Evolutionary conservation across 108 stramenopile genomes (phyloP), one percentile per base, ranked within the genome.

Genomic region (Parmales sp.): DNA sequence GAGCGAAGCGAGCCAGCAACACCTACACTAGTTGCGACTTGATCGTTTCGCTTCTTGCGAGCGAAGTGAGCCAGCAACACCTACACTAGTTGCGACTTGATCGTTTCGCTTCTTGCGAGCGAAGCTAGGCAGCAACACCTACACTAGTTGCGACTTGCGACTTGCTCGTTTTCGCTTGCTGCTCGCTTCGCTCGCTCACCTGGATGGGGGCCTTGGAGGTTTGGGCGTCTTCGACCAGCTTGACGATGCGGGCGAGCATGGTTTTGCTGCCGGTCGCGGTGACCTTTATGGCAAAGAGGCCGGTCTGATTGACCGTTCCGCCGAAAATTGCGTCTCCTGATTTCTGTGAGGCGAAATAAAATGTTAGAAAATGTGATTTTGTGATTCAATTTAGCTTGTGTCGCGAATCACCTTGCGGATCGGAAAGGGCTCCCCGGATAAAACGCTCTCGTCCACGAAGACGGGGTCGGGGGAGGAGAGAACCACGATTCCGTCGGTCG

Each of bases 171-270:
- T n/a, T n/a, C n/a, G n/a, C n/a, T n/a, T n/a, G n/a, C n/a, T n/a
- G n/a, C n/a, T n/a, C n/a, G n/a, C n/a, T n/a, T n/a, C n/a, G n/a
- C 51, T 87, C 91, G 20, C 86, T 75, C 0, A 80, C 88, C 74
- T 99, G 94, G 25, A 98, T 90, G 11, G 94, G 96, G 6, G 96
- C 94, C 65, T 88, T 87, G 70, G 82, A 72, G 23, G 84, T 74
- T 80, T 97, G 98, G 2, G 98, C 96, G 37, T 94, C 90, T 70
- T 97, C 90, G 1, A 99, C 87, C 31, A 96, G 78, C 20, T 82
- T 72, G 1, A 93, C 88, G 28, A 93, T 93, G 43, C 87, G 77
- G 1, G 88, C 83, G 7, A 95, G 41, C 0, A 84, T 86, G 11
- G 91, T 86, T 39, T 78, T 77, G 11, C 72, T 67, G 2, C 88